phyloP scores from a whole-genome alignment of 2,329 filamentous ascomycete species.

The Gnomoniopsis smithogilvyi region DNA sequence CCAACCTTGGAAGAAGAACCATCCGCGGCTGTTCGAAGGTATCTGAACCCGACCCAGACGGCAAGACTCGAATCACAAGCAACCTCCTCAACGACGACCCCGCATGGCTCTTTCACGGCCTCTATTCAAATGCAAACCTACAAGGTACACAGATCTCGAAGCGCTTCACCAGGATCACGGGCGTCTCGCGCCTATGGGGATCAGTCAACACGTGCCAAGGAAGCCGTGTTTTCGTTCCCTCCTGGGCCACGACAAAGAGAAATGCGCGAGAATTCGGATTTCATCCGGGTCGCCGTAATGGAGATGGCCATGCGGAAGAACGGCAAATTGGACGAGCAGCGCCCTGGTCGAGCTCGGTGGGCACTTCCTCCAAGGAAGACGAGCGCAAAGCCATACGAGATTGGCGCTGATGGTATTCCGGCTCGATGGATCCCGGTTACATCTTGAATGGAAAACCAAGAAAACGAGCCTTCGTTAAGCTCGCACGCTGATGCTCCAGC shows the following conservation, averaged over 20 bases:
- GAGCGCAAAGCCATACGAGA: constrained; percentile 50
- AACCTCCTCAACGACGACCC: constrained; percentile 18
- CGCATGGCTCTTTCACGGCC: constrained; percentile 49
- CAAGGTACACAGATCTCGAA: constrained; percentile 52
- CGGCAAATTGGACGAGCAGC: constrained; percentile 64
- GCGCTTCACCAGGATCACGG: constrained; percentile 26
- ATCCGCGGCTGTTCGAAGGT: constrained; percentile 63
- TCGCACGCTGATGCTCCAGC: neutral
- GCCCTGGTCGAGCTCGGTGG: constrained; percentile 65
- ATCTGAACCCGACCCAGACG: constrained; percentile 61
- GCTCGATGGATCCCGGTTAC: constrained; percentile 47
- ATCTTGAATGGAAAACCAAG: neutral
- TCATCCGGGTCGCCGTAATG: constrained; percentile 68
- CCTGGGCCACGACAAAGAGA: constrained; percentile 59
- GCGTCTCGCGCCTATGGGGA: constrained; percentile 11
- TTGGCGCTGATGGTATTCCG: constrained; percentile 57
- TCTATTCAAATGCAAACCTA: constrained; percentile 73
- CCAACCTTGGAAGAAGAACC: constrained; percentile 61
- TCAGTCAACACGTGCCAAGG: constrained; percentile 26
- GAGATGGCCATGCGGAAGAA: constrained; percentile 68
- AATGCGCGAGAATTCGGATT: constrained; percentile 67
- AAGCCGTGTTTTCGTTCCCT: constrained; percentile 31
- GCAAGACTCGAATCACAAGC: constrained; percentile 40
- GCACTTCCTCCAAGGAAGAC: constrained; percentile 63
- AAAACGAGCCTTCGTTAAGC: neutral